Evolutionary conservation across 495 filamentous ascomycete genomes (phyloP).

Genomic region (Podospora pseudocomata): DNA sequence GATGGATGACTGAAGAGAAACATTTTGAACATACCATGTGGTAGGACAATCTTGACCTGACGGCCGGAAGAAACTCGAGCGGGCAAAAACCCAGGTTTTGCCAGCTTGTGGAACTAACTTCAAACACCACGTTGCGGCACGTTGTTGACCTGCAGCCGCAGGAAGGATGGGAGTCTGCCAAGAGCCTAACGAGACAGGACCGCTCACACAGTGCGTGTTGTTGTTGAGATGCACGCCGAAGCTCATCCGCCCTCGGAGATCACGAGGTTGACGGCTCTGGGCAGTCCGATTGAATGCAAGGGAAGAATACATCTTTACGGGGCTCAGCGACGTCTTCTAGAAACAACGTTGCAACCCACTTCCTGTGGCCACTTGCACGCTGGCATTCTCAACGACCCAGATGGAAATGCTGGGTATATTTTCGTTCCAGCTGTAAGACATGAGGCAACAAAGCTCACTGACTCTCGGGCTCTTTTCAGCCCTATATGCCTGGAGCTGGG

Average conservation of each 20-base stretch:
- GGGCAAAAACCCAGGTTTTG: background rate
- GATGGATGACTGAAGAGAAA: background rate
- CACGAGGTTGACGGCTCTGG: background rate
- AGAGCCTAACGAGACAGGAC: background rate
- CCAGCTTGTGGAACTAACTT: background rate
- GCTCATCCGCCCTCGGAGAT: too few species aligned
- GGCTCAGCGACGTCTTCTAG: too few species aligned
- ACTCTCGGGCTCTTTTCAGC: background rate
- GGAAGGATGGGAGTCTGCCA: background rate
- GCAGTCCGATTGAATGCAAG: background rate
- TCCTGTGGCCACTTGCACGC: background rate
- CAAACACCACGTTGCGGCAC: background rate
- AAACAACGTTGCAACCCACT: background rate
- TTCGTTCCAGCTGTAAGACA: background rate
- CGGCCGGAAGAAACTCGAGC: background rate
- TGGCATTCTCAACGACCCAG: too few species aligned
- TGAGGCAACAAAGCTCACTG: background rate
- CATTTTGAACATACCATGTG: constrained; percentile 6
- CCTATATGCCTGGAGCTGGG: background rate
- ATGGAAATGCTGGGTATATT: background rate
- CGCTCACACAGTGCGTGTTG: constrained; percentile 3
- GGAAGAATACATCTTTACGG: background rate
- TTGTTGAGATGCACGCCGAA: background rate
- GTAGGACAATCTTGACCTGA: background rate
- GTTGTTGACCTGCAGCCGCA: background rate